Base-by-base conservation (phyloP, 345 rosid species). In the Lenwebbia sp. region DNA sequence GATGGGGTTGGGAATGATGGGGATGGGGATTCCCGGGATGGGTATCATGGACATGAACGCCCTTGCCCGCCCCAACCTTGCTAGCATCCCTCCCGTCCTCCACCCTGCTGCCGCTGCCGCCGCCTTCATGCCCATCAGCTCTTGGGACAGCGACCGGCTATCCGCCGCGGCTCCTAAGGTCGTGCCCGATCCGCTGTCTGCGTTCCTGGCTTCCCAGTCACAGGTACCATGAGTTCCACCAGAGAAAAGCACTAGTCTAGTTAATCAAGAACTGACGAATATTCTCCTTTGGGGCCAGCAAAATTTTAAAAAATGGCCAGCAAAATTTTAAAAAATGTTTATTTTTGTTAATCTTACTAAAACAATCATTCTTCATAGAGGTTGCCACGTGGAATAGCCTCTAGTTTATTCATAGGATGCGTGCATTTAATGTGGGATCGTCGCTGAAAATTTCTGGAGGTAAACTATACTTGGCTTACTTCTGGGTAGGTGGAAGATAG, bases 151-250 rank as follows among this genome's bases (percentile, higher is more conserved):
- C 62, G 94, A 89, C 85, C 83, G 92, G 51, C 83, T 92, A 53
- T 85, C 93, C 1, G 54, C 93, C 70, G 82, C 93, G 47, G 88
- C 94, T 1, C 82, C 90, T 1, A 11, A 90, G 1, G 83, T 86
- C 5, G 78, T 92, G 88, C 90, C 94, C 0, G 99, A 97, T 86
- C 94, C 95, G 10, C 65, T 96, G 78, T 86, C 98, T 13, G 85
- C 95, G 33, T 94, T 94, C 89, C 92, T 97, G 12, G 94, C 99
- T 2, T 91, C 93, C 89, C 96, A 95, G 5, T 86, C 96, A 23
- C 98, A 95, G 95, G 96, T 93, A 88, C 14, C n/a, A 53, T 40
- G 33, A 62, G 22, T 58, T 40, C 30, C 55, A 23, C 52, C 40
- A 7, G 47, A n/a, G 26, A 26, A 17, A 14, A 5, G 37, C 70